Base-by-base conservation (phyloP, 2,329 filamentous ascomycete species). In the Fusarium concolor region DNA sequence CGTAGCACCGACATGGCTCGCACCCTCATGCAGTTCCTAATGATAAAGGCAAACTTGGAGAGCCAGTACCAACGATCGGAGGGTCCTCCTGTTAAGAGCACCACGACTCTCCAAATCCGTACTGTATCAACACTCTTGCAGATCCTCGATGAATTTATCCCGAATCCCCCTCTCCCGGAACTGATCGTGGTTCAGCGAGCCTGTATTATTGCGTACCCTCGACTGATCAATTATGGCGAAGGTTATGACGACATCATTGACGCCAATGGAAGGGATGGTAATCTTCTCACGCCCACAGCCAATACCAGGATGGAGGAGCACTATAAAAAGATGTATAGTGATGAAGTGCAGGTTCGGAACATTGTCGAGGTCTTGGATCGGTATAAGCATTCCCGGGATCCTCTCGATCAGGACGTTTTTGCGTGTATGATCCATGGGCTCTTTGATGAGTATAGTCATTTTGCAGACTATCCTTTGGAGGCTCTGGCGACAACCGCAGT, bases 391-490 rank as follows among this genome's bases (percentile, higher is more conserved):
- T 98, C 96, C 1, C 88, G 89, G 46, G 92, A 96, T 62, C 86
- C 93, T 3, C 83, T 90, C 17, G 93, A 97, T 63, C 96, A 98
- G 77, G 96, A 99, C 76, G 87, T 97, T 9, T 99, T 99, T 77
- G 92, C 95, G 15, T 97, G 95, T 81, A 99, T 99, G 94, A 97
- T 99, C 35, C 94, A 97, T 75, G 96, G 96, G 1, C 84, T 99
- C 6, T 97, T 99, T 73, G 96, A 99, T 73, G 96, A 99, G 81
- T 99, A 97, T 77, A 91, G 91, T 56, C 96, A 97, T 75, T 99
- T 97, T 77, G 89, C 92, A 39, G 94, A 96, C 75, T 99, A 99
- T 78, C 96, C 96, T 0, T 84, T 97, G n/a, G 95, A 97, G 75
- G 96, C 96, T 8, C 83, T 99, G 50, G 95, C 95, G 10, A 98